Base-by-base conservation (phyloP, 2,329 filamentous ascomycete species). In the Penicillium sp. region DNA sequence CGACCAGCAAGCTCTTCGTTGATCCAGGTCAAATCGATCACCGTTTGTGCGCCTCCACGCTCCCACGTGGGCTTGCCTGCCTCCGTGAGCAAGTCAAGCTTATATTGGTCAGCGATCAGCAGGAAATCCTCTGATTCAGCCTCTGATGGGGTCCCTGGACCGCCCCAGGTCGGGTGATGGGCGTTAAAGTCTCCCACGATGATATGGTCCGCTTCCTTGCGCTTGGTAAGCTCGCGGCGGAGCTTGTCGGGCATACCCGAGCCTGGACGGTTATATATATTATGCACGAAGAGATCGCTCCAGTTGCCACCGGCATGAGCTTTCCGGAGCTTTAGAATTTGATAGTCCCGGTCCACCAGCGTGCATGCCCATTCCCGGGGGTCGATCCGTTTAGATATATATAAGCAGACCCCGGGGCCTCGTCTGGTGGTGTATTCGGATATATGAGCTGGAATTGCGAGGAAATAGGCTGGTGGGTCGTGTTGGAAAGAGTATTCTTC, bases 101-200 rank as follows among this genome's bases (percentile, higher is more conserved):
- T 35, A 3, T 3, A 3, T 4, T n/a, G 15, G 33, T 35, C n/a
- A 1, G n/a, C n/a, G 0, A 35, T 15, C 8, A 8, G 15, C 6
- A n/a, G 2, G 31, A 35, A 35, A 7, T 35, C 31, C 31, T 35
- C 31, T 1, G 31, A 35, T 35, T 35, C 31, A 0, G 15, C 15
- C 6, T 15, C n/a, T 7, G 1, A 1, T 3, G 15, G 7, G 6
- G 3, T 2, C 1, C 15, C 15, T 3, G 31, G 15, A 2, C n/a
- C 31, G 0, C 31, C n/a, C 22, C 12, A 44, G 2, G n/a, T 2
- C 1, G 14, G 42, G n/a, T 40, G n/a, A 8, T 40, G 35, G n/a
- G n/a, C 9, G 9, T 40, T 40, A 6, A 40, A 40, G 35, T 40
- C 35, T 9, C 35, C 35, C 18, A 40, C 9, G 4, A 40, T 8